Conservation (phyloP, 2,329 filamentous ascomycete species). For the Blumeria hordei region DNA sequence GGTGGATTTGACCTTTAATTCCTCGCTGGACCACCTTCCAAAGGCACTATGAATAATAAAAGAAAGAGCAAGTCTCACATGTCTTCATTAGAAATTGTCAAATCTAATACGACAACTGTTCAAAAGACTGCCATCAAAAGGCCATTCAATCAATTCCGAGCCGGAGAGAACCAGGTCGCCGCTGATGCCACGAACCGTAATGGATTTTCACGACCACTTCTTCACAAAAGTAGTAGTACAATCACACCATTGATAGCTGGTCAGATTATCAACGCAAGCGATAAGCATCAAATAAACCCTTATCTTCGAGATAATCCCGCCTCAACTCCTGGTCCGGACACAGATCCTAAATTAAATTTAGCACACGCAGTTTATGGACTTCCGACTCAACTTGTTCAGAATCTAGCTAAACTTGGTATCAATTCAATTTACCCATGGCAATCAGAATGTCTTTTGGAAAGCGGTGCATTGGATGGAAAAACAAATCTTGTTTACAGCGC, state of each 20-base stretch:
- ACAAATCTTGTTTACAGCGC: constrained; percentile 59
- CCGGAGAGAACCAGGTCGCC: background rate
- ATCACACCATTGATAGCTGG: constrained; percentile 18
- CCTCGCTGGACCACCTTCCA: no score
- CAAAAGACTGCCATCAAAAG: background rate
- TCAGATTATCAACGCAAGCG: constrained; percentile 19
- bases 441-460: constrained; percentile 44
- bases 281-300: constrained; percentile 22
- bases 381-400: constrained; percentile 32
- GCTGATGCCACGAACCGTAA: no score
- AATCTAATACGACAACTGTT: background rate
- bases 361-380: constrained; percentile 39
- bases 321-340: constrained; percentile 26
- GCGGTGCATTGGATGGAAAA: constrained; percentile 37
- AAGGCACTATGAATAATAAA: background rate
- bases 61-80: background rate
- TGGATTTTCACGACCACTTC: constrained; percentile 6
- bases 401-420: constrained; percentile 43
- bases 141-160: background rate
- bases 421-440: constrained; percentile 59
- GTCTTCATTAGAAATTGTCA: background rate
- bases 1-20: no score
- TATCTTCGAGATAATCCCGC: constrained; percentile 28
- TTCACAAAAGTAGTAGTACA: constrained; percentile 3
- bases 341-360: constrained; percentile 33